A percentile compares a stretch with the other conserved stretches of the same genome.
phyloP scores from a whole-genome alignment of 352 stramenopile genomes.

The Globisporangium paroecandrum region DNA sequence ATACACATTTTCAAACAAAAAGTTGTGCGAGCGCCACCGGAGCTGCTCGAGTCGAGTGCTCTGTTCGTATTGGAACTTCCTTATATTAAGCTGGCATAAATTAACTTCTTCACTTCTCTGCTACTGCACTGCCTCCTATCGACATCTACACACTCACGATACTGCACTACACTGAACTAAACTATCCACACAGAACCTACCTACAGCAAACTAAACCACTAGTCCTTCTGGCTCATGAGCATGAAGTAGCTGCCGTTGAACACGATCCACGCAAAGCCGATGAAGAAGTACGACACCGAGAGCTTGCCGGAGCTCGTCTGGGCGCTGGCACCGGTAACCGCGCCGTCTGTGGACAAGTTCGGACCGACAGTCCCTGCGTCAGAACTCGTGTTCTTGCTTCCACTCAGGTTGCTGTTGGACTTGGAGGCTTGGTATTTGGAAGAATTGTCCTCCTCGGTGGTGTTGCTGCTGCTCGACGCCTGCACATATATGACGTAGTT shows the following conservation, averaged over 20 bases:
- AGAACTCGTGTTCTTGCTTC: neutral
- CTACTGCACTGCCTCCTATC: neutral
- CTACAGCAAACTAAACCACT: neutral
- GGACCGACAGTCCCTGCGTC: neutral
- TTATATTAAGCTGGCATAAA: conserved; percentile 12
- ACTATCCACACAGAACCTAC: neutral
- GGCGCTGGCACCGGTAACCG: neutral
- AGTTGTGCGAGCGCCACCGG: neutral
- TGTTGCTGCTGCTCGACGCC: conserved; percentile 3
- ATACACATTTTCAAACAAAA: neutral
- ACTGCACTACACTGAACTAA: conserved; percentile 1
- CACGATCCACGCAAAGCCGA: conserved; percentile 23
- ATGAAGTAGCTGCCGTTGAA: conserved; percentile 26
- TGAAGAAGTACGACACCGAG: conserved; percentile 19
- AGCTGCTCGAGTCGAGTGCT: neutral
- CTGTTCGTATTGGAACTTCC: neutral
- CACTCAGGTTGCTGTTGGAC: neutral
- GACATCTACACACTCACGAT: neutral
- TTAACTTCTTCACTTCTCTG: conserved; percentile 6
- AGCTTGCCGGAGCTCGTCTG: conserved; percentile 8
- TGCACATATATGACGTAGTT: conserved; percentile 20
- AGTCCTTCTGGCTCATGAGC: conserved; percentile 19
- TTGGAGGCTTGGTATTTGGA: neutral
- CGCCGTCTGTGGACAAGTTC: neutral
- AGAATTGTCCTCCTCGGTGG: neutral